These are phyloP conservation scores for Plasmopara viticola DNA, from an alignment of 352 stramenopile genomes.

Conservation along the genomic window DNA sequence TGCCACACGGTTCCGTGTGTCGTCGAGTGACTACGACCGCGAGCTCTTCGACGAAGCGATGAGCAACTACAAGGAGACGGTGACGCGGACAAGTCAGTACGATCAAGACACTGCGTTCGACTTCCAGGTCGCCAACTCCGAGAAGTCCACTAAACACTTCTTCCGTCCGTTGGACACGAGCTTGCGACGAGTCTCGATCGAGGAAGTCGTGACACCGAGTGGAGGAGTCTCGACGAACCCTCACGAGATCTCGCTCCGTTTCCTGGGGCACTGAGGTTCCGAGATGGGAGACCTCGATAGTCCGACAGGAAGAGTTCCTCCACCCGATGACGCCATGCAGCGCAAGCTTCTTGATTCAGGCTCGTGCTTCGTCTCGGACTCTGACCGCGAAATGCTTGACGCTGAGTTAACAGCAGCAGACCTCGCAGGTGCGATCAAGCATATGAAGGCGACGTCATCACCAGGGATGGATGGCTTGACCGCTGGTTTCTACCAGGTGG, in stretches of 20 bases:
- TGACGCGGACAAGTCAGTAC: not conserved
- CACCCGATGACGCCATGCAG: not conserved
- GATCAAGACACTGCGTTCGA: not conserved
- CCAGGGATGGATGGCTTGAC: not conserved
- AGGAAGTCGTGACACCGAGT: not conserved
- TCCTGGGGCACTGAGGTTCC: not conserved
- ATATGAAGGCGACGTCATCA: not conserved
- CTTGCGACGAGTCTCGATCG: not conserved
- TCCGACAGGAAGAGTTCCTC: not conserved
- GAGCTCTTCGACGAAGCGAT: not conserved
- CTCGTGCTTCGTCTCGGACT: too few relatives aligned
- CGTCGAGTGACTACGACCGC: not conserved
- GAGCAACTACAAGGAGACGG: slow-evolving; percentile 1
- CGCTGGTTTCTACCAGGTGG: too few relatives aligned
- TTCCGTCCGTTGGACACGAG: not conserved
- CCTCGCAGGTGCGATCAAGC: not conserved
- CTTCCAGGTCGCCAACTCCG: not conserved
- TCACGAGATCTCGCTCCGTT: not conserved
- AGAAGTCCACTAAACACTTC: not conserved
- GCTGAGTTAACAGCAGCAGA: not conserved
- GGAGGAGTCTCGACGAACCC: not conserved
- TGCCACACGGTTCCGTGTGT: not conserved
- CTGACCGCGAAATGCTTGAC: not conserved
- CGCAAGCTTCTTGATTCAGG: not conserved
- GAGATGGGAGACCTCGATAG: too few relatives aligned